phyloP scores from a whole-genome alignment of 2,329 filamentous ascomycete genomes.

The Fusarium algeriense region DNA sequence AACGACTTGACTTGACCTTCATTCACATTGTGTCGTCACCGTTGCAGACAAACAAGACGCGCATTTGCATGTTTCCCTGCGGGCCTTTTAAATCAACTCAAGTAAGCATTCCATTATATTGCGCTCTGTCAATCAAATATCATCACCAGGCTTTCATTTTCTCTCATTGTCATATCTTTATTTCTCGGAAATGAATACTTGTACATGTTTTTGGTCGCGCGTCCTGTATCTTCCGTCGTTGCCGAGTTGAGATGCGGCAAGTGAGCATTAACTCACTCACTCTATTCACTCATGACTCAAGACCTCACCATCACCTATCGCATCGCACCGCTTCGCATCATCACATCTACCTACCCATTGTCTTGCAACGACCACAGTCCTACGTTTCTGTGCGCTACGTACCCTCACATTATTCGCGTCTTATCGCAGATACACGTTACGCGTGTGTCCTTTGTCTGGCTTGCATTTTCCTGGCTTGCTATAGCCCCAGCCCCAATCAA shows the following conservation, averaged over 20 bases:
- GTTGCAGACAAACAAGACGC: conserved; percentile 32
- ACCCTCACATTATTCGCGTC: conserved; percentile 13
- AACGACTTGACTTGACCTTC: conserved; percentile 3
- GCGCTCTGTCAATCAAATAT: neutral
- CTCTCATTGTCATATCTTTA: neutral
- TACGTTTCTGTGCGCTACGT: conserved; percentile 15
- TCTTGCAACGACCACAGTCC: conserved; percentile 7
- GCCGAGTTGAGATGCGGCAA: conserved; percentile 29
- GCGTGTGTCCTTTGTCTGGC: conserved; percentile 18
- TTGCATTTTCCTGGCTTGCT: conserved; percentile 11
- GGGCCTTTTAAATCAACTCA: conserved; percentile 3
- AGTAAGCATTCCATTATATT: conserved; percentile 32
- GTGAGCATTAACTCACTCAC: conserved; percentile 17
- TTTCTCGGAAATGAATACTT: neutral
- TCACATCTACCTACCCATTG: neutral
- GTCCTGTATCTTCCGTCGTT: conserved; percentile 34
- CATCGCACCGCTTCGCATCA: neutral
- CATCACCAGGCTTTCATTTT: neutral
- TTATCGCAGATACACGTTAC: conserved; percentile 20
- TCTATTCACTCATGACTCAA: conserved; percentile 7
- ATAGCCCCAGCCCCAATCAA: conserved; percentile 33
- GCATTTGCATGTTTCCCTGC: conserved; percentile 34
- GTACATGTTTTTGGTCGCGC: conserved; percentile 26
- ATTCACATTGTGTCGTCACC: conserved; percentile 40
- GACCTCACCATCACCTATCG: conserved; percentile 2